These are phyloP conservation scores for Rhodocollybia butyracea DNA, from an alignment of 768 basidiomycete genomes.

Conservation along the genomic window DNA sequence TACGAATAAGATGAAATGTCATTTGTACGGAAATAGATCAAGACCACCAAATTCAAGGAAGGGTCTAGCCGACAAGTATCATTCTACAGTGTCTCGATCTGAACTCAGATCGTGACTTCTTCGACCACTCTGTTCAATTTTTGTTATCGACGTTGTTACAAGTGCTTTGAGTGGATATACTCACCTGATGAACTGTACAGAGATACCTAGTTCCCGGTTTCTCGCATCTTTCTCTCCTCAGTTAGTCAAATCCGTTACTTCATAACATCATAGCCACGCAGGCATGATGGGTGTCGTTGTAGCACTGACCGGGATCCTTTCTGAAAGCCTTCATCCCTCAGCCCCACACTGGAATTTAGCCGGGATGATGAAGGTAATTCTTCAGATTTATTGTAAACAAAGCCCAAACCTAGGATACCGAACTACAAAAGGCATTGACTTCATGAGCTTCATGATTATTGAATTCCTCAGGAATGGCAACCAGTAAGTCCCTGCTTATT, in stretches of 20 bases:
- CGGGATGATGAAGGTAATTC: no score
- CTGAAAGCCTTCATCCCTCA: slow-evolving; percentile 2
- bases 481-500: not conserved
- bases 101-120: no score
- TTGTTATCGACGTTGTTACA: not conserved
- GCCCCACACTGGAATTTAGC: no score
- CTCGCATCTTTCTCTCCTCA: not conserved
- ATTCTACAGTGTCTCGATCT: no score
- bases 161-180: no score
- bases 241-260: not conserved
- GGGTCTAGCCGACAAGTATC: no score
- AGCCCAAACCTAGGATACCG: no score
- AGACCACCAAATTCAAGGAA: no score
- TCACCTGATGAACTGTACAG: no score
- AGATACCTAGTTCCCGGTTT: not conserved
- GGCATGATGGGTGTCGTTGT: not conserved
- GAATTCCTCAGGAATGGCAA: not conserved
- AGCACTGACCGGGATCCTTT: not conserved
- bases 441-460: not conserved
- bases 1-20: no score
- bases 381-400: no score
- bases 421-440: not conserved
- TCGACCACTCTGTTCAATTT: not conserved
- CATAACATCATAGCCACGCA: not conserved
- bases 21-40: no score